A percentile compares a stretch with the other conserved stretches of the same genome.
These are phyloP conservation scores for Cryptosporidium felis DNA, from an alignment of 169 alveolate species.

Conservation along the genomic window DNA sequence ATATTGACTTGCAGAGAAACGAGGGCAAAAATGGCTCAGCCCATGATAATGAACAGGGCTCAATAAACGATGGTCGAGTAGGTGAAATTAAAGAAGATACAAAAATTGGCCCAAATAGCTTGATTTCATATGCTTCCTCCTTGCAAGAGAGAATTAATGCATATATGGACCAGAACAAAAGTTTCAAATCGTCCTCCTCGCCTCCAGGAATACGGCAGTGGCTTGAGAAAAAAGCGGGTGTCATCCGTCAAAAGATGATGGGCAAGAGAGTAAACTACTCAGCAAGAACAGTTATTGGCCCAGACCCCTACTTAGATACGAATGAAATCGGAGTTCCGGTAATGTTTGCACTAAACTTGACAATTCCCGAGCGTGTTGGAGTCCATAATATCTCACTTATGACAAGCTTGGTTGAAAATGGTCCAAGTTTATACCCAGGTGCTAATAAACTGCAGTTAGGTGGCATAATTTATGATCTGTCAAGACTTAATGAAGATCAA, in stretches of 20 bases:
- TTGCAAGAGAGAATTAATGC: conserved; percentile 51
- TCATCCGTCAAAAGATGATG: conserved; percentile 97
- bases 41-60: conserved; percentile 55
- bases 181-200: conserved; percentile 75
- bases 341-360: conserved; percentile 91
- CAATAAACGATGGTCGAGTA: conserved; percentile 75
- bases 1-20: conserved; percentile 48
- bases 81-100: conserved; percentile 75
- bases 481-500: conserved; percentile 77
- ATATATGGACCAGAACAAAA: conserved; percentile 76
- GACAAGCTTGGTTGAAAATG: conserved; percentile 91
- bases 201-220: conserved; percentile 92
- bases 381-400: conserved; percentile 86
- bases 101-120: conserved; percentile 60
- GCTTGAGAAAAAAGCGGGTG: conserved; percentile 95
- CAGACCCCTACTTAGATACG: conserved; percentile 96
- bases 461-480: conserved; percentile 67
- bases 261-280: conserved; percentile 98
- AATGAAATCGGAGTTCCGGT: conserved; percentile 96
- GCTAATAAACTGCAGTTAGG: conserved; percentile 85
- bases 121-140: conserved; percentile 58
- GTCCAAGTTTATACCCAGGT: conserved; percentile 95
- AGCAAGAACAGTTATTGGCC: conserved; percentile 98
- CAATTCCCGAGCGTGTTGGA: conserved; percentile 94
- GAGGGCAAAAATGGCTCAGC: background rate